Base-by-base conservation (phyloP, 768 basidiomycete genomes). In the Dendrothele bispora region DNA sequence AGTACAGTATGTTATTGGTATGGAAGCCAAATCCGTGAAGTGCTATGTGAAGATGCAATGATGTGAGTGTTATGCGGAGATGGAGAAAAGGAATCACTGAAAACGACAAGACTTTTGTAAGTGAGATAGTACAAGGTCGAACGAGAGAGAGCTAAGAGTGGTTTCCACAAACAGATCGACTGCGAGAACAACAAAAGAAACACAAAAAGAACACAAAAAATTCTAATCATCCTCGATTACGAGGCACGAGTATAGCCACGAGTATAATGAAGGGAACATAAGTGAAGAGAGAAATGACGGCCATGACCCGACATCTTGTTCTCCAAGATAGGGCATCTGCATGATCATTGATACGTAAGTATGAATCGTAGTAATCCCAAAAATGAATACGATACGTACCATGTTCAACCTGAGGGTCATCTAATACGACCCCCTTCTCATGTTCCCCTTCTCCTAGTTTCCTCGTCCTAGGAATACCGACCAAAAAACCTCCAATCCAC, bases 211-310 rank as follows among this genome's bases (percentile, higher is more conserved):
- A n/a, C n/a, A n/a, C n/a, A n/a, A n/a, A n/a, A n/a, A n/a, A n/a
- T n/a, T n/a, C n/a, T n/a, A n/a, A n/a, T 43, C 43, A 20, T 20
- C 43, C 29, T 18, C 20, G 18, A 26, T 36, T 26, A 12, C 46
- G 24, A 14, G 46, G 46, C 14, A 47, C 46, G 58, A 79, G 79
- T 50, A 80, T 64, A 48, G 75, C 73, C 51, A 81, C 61, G 50
- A 78, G 71, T 49, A 80, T 61, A 57, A 82, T 76, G 61, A 82
- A 79, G 10, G 80, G 80, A 45, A 81, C 61, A 56, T 82, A 82
- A 21, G 79, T 80, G 58, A 82, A 51, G 28, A 79, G 49, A 12
- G 79, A 78, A 15, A 79, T 56, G 24, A 53, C 63, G 20, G 72
- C 57, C 77, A 79, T 74, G 51, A 79, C 61, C n/a, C 80, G 79